Percentiles rank a stretch among this genome's conserved stretches.
These are phyloP conservation scores for Hymenoscyphus fructigenus DNA, from an alignment of 2,329 filamentous ascomycete genomes.

Conservation along the genomic window DNA sequence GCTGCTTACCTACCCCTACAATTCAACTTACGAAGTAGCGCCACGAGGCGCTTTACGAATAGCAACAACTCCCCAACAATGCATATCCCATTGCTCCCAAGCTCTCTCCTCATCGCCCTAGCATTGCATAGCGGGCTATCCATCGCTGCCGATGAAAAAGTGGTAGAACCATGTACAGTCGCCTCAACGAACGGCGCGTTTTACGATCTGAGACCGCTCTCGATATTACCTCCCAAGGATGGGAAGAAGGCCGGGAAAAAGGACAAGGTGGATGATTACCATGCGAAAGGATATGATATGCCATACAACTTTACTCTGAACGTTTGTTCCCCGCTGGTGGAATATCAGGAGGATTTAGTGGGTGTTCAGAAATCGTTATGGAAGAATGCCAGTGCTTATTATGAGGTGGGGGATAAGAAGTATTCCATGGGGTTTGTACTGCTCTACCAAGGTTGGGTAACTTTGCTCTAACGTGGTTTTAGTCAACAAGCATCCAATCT, in stretches of 20 bases:
- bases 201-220: slow-evolving; percentile 36
- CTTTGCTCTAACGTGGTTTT: slow-evolving; percentile 19
- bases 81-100: slow-evolving; percentile 30
- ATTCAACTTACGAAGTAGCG: slow-evolving; percentile 19
- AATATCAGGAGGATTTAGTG: slow-evolving; percentile 59
- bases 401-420: slow-evolving; percentile 61
- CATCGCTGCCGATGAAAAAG: slow-evolving; percentile 29
- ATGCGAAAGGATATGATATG: slow-evolving; percentile 73
- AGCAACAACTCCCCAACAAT: slow-evolving; percentile 23
- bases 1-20: background rate
- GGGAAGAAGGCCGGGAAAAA: slow-evolving; percentile 47
- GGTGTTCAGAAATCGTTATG: slow-evolving; percentile 62
- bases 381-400: slow-evolving; percentile 78
- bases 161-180: slow-evolving; percentile 35
- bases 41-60: slow-evolving; percentile 21
- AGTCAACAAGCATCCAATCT: slow-evolving; percentile 56
- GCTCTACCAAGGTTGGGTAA: slow-evolving; percentile 11
- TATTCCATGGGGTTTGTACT: slow-evolving; percentile 73
- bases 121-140: slow-evolving; percentile 28
- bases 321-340: slow-evolving; percentile 74
- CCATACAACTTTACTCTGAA: slow-evolving; percentile 81
- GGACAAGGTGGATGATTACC: slow-evolving; percentile 58
- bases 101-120: slow-evolving; percentile 30
- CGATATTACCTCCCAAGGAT: slow-evolving; percentile 29
- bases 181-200: slow-evolving; percentile 33